Evolutionary conservation across 2,329 filamentous ascomycete genomes (phyloP), one percentile per base, ranked within the genome.

Genomic region (Aureobasidium sp.): DNA sequence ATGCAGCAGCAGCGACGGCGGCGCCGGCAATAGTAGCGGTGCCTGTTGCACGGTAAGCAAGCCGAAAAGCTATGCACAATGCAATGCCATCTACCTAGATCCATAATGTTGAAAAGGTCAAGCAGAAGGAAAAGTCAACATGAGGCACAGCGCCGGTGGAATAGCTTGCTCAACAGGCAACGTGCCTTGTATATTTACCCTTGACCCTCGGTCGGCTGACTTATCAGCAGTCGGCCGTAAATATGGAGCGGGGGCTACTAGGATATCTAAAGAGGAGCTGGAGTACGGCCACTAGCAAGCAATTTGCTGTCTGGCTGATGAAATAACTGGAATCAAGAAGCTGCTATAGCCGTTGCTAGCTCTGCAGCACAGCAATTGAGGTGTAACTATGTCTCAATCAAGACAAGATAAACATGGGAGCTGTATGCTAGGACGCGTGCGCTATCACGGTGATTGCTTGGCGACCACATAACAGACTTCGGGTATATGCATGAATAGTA

Each of bases 1-100:
- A 89, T 15, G 80, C 79, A 44, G 82, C 80, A 13, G 77, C 75
- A 23, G 70, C 70, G n/a, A 66, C 66, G 17, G 65, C 69, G 32
- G 68, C 68, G 26, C 67, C 68, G 10, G 68, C 69, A 29, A 51
- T 27, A 9, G 60, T 62, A 17, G 46, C 61, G 29, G 59, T 55
- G 23, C 59, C 48, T 46, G 42, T 29, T 42, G 17, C 34, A 44
- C 17, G 12, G 47, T 61, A 15, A 51, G 58, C 41, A 29, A 13
- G 9, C 6, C 15, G 32, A 37, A 13, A 34, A n/a, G 17, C 4
- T 15, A 17, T 29, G 23, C 42, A 39, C 5, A 4, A 26, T 7
- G 32, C 37, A 15, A 37, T 27, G 2, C 3, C 6, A 8, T 26
- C 27, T 34, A 61, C 58, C 58, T 20, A 61, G 5, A n/a, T 44